Evolutionary conservation across 2,329 filamentous ascomycete species (phyloP).

Genomic region (Pestalotiopsis sp.): DNA sequence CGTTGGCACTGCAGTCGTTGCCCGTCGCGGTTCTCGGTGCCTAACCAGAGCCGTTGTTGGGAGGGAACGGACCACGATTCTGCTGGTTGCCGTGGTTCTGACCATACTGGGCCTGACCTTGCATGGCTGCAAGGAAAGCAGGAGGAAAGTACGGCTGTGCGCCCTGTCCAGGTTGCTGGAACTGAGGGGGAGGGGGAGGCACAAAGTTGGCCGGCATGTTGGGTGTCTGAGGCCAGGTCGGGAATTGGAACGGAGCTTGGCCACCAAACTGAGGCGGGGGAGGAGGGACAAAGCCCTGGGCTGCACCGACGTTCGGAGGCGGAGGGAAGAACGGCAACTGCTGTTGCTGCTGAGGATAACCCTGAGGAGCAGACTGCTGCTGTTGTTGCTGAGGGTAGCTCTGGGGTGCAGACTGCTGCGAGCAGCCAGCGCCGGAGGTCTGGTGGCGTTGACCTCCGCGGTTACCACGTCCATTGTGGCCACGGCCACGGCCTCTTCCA

Average conservation of each 20-base stretch:
- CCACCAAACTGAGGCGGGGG: conserved; percentile 33
- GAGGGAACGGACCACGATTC: conserved; percentile 30
- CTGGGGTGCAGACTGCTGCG: conserved; percentile 36
- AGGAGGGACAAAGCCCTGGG: conserved; percentile 23
- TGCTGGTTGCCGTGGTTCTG: conserved; percentile 29
- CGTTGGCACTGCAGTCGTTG: neutral
- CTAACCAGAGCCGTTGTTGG: conserved; percentile 28
- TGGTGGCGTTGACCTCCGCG: conserved; percentile 40
- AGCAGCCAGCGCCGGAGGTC: conserved; percentile 44
- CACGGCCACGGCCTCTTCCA: conserved; percentile 43
- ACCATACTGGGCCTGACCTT: conserved; percentile 40
- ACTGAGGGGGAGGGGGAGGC: conserved; percentile 44
- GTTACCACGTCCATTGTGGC: conserved; percentile 25
- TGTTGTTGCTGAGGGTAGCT: conserved; percentile 39
- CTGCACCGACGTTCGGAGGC: conserved; percentile 39
- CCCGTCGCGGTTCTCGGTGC: conserved; percentile 2
- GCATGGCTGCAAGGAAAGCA: conserved; percentile 54
- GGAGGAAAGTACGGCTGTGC: conserved; percentile 55
- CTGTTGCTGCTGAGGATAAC: conserved; percentile 24
- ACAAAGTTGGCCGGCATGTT: conserved; percentile 32
- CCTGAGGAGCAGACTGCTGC: conserved; percentile 9
- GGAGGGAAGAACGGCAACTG: conserved; percentile 28
- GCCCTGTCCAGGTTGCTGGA: conserved; percentile 37
- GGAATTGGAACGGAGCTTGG: conserved; percentile 44
- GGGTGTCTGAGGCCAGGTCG: conserved; percentile 47